A percentile compares a stretch with the other conserved stretches of the same genome.
Conservation (phyloP, 257 asterid genomes). For the Ilex aquifolium region DNA sequence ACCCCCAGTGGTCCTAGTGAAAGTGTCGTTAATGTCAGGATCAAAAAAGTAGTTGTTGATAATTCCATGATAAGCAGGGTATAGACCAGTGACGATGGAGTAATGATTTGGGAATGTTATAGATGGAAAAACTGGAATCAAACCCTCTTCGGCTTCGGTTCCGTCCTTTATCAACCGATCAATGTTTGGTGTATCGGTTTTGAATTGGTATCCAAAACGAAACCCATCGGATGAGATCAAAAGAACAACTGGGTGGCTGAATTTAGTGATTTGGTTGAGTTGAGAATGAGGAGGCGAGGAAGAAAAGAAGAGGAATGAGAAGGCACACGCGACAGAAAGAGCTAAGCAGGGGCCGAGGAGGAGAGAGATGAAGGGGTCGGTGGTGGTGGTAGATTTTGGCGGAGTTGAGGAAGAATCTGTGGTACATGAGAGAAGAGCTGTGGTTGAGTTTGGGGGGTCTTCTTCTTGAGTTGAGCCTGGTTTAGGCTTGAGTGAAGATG, state of each 20-base stretch:
- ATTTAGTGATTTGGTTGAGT: slow-evolving; percentile 21
- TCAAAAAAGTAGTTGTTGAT: slow-evolving; percentile 57
- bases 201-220: slow-evolving; percentile 70
- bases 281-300: slow-evolving; percentile 15
- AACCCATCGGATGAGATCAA: slow-evolving; percentile 67
- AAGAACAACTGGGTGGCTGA: slow-evolving; percentile 49
- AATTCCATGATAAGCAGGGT: slow-evolving; percentile 69
- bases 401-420: neutral
- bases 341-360: slow-evolving; percentile 32
- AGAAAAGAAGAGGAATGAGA: slow-evolving; percentile 35
- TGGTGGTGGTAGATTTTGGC: neutral
- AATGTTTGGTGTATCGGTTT: slow-evolving; percentile 49
- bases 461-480: too few relatives aligned
- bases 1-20: slow-evolving; percentile 36
- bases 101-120: slow-evolving; percentile 72
- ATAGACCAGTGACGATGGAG: slow-evolving; percentile 68
- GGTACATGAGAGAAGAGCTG: too few relatives aligned
- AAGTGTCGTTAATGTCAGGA: slow-evolving; percentile 39
- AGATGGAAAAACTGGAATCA: slow-evolving; percentile 72
- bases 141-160: slow-evolving; percentile 55
- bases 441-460: too few relatives aligned
- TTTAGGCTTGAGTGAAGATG: too few relatives aligned
- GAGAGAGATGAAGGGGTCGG: neutral
- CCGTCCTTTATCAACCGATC: slow-evolving; percentile 45
- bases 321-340: slow-evolving; percentile 44